Conservation (phyloP, 306 rosid genomes). For the Rosa chinensis region DNA sequence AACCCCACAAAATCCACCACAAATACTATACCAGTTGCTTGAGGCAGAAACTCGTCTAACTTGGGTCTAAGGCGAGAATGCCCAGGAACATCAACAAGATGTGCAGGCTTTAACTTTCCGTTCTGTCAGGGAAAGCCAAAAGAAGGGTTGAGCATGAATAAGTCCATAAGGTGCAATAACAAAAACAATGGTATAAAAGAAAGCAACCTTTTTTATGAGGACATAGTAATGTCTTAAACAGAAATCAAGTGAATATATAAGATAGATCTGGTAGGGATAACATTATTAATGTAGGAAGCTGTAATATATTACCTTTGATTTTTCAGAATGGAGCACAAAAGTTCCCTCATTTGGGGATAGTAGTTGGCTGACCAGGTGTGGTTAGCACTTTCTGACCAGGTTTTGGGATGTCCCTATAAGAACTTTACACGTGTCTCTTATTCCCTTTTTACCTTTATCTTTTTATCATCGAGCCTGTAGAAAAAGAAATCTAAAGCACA, state of each 20-base stretch:
- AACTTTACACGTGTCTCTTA: no score
- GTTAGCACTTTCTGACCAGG: no score
- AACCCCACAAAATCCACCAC: constrained; percentile 90
- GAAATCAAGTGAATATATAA: no score
- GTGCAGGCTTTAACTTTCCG: constrained; percentile 74
- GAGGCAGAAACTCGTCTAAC: constrained; percentile 80
- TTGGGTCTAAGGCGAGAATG: constrained; percentile 91
- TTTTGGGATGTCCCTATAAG: no score
- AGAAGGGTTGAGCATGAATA: constrained; percentile 5
- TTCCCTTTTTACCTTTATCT: no score
- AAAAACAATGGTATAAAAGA: not conserved
- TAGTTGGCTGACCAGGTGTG: no score
- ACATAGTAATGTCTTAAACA: not conserved
- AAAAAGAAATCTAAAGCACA: no score
- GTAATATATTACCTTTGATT: constrained; percentile 50
- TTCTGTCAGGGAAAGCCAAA: constrained; percentile 44
- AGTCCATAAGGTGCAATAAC: not conserved
- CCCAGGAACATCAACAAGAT: constrained; percentile 88
- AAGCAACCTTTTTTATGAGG: not conserved
- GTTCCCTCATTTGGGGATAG: constrained; percentile 71
- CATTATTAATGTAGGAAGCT: not conserved
- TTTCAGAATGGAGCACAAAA: constrained; percentile 80
- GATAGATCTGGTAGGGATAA: no score
- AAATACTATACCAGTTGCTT: constrained; percentile 75
- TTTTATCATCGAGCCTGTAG: no score